Evolutionary conservation across 441 rosid species (phyloP).

Genomic region (Croton setiger): DNA sequence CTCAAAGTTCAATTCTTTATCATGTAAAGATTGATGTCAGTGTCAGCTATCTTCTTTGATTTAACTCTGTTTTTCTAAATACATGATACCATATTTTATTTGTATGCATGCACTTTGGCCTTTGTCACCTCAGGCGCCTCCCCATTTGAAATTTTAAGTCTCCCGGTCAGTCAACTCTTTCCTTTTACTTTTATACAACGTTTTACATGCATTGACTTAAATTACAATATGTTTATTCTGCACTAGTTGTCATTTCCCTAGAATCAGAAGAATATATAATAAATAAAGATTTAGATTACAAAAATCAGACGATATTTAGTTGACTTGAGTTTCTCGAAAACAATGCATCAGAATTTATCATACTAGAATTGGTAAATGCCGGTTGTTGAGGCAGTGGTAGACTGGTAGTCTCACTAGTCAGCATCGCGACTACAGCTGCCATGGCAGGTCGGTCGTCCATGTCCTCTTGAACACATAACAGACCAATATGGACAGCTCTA

Average conservation of each 20-base stretch:
- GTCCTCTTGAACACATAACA: slow-evolving; percentile 20
- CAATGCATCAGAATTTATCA: background rate
- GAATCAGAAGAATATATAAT: no score
- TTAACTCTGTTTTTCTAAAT: no score
- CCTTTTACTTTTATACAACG: background rate
- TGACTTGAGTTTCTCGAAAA: slow-evolving; percentile 1
- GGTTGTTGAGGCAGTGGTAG: slow-evolving; percentile 15
- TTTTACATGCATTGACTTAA: background rate
- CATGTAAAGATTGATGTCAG: no score
- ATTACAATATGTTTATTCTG: background rate
- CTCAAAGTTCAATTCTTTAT: no score
- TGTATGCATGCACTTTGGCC: background rate
- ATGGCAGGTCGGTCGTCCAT: slow-evolving; percentile 16
- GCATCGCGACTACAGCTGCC: slow-evolving; percentile 12
- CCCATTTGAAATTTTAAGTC: background rate
- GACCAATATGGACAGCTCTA: slow-evolving; percentile 12
- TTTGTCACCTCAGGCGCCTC: slow-evolving; percentile 1
- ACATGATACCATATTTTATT: no score
- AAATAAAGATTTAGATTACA: no score
- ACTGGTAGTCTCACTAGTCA: slow-evolving; percentile 6
- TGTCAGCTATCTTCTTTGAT: background rate
- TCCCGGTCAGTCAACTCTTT: background rate
- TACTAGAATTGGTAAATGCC: slow-evolving; percentile 15
- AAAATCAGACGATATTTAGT: background rate
- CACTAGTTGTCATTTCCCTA: no score